A percentile compares a stretch with the other conserved stretches of the same genome.
Evolutionary conservation across 1,284 basidiomycete species (phyloP).

Genomic region (Cutaneotrichosporon cutaneum): DNA sequence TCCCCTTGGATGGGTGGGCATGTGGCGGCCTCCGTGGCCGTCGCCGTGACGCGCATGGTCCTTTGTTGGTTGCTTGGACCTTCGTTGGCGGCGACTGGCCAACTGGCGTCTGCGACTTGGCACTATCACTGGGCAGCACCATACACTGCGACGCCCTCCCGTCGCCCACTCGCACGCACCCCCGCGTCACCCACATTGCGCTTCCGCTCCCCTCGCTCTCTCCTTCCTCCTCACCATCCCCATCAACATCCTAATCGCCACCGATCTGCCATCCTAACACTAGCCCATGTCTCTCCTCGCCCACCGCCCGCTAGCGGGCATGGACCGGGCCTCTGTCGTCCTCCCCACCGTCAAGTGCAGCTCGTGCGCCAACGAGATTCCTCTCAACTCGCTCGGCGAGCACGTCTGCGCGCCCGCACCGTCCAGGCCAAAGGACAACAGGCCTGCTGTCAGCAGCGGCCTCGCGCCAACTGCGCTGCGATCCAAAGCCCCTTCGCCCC

Average conservation of each 20-base stretch:
- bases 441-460: not conserved
- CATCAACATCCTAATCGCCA: not conserved
- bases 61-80: not conserved
- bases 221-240: not conserved
- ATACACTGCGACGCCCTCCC: not conserved
- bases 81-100: not conserved
- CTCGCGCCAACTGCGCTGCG: not conserved
- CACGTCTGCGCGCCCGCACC: slow-evolving; percentile 60
- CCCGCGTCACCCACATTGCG: not conserved
- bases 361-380: slow-evolving; percentile 66
- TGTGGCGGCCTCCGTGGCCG: not conserved
- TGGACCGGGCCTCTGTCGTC: slow-evolving; percentile 65
- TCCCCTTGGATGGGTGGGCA: not conserved
- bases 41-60: not conserved
- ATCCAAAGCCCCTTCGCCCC: not conserved
- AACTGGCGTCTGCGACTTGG: not conserved
- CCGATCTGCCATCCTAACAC: not conserved
- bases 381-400: slow-evolving; percentile 67
- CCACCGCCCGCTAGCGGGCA: slow-evolving; percentile 16
- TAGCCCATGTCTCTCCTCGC: slow-evolving; percentile 24
- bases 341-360: slow-evolving; percentile 81
- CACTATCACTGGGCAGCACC: not conserved
- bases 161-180: not conserved
- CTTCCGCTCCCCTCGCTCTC: not conserved
- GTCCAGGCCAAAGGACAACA: not conserved